Percentiles rank a stretch among this genome's conserved stretches.
Conservation (phyloP, 2,329 filamentous ascomycete species). For the Helicocarpus griseus region DNA sequence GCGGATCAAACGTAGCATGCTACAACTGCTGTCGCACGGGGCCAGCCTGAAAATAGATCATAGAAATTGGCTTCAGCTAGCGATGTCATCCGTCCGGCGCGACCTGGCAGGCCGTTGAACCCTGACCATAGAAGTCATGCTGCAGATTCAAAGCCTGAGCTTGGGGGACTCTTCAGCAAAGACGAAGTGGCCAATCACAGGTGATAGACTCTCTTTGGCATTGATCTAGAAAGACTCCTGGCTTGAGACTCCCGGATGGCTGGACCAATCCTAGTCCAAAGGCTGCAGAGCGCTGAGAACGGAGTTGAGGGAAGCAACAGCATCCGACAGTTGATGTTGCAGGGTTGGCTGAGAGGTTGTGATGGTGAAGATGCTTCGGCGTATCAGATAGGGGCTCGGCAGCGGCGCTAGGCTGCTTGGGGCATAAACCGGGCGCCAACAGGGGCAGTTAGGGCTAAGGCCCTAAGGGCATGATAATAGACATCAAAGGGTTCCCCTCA, state of each 20-base stretch:
- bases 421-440: too few species aligned
- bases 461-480: too few species aligned
- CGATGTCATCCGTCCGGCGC: too few species aligned
- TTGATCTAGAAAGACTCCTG: neutral
- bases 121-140: neutral
- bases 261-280: neutral
- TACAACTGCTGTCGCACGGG: neutral
- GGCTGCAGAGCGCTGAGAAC: neutral
- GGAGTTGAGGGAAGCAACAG: neutral
- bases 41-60: neutral
- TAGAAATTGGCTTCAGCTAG: neutral
- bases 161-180: too few species aligned
- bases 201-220: neutral
- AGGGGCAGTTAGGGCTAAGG: too few species aligned
- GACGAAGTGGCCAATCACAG: neutral
- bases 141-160: neutral
- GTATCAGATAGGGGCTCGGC: too few species aligned
- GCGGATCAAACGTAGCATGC: neutral
- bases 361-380: too few species aligned
- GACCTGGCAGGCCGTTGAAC: neutral
- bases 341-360: too few species aligned
- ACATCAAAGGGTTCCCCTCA: too few species aligned
- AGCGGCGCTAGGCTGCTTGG: too few species aligned
- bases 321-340: neutral
- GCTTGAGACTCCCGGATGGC: neutral